Percentiles rank a stretch among this genome's conserved stretches.
These are phyloP conservation scores for Fusarium heterosporum DNA, from an alignment of 2,329 filamentous ascomycete genomes.

Conservation along the genomic window DNA sequence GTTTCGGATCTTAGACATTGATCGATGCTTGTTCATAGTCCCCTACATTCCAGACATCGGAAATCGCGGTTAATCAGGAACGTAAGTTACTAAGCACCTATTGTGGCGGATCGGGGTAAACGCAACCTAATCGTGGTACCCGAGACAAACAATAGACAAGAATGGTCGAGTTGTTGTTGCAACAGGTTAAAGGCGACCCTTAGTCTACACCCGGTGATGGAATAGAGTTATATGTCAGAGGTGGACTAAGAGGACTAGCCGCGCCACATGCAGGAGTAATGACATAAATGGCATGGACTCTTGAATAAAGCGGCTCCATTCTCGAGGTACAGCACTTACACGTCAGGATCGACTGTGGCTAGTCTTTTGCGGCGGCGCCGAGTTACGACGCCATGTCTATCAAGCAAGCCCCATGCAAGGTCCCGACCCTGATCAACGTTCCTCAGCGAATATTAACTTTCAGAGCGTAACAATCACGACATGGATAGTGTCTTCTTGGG, in stretches of 20 bases:
- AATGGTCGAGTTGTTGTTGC: background rate
- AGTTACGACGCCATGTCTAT: background rate
- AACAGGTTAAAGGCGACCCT: background rate
- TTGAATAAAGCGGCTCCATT: background rate
- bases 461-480: background rate
- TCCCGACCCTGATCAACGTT: constrained; percentile 21
- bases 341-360: background rate
- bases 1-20: background rate
- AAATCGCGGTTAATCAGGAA: background rate
- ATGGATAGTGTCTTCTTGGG: background rate
- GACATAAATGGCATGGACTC: constrained; percentile 1
- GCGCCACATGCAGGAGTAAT: constrained; percentile 10
- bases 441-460: constrained; percentile 10
- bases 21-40: background rate
- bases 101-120: background rate
- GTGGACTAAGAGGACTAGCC: background rate
- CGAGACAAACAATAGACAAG: background rate
- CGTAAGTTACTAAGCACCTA: background rate
- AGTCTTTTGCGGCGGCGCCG: constrained; percentile 19
- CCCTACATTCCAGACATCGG: constrained; percentile 1
- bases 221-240: background rate
- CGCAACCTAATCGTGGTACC: background rate
- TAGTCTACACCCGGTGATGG: background rate
- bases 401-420: constrained; percentile 5
- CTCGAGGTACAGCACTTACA: background rate